Percentiles rank a stretch among this genome's conserved stretches.
phyloP scores from a whole-genome alignment of 2,329 filamentous ascomycete species.

The Mollisia scopiformis region DNA sequence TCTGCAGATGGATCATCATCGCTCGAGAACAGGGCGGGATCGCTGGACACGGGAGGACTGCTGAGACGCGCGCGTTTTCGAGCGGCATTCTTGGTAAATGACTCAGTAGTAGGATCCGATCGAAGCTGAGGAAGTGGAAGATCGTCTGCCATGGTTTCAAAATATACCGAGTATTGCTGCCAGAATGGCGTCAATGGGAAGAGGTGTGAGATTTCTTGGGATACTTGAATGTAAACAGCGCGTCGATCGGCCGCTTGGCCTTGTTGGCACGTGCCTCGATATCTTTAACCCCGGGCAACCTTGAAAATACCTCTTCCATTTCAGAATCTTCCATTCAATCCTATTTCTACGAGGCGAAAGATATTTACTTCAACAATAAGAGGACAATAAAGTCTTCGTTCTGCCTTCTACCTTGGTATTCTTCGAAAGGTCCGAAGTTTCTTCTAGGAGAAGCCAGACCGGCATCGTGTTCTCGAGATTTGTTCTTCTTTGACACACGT shows the following conservation, averaged over 20 bases:
- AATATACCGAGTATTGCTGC: neutral
- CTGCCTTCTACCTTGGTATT: too few relatives aligned
- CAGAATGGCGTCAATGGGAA: neutral
- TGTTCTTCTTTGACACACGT: too few relatives aligned
- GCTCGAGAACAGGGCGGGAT: slow-evolving; percentile 72
- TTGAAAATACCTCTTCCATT: too few relatives aligned
- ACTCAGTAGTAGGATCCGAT: slow-evolving; percentile 22
- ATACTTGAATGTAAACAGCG: neutral
- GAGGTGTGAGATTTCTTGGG: neutral
- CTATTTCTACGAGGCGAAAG: neutral
- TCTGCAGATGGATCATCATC: slow-evolving; percentile 71
- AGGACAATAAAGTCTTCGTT: too few relatives aligned
- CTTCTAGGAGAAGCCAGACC: too few relatives aligned
- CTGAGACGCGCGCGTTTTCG: slow-evolving; percentile 44
- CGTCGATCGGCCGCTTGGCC: neutral
- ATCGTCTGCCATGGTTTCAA: slow-evolving; percentile 24
- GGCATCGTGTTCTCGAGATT: too few relatives aligned
- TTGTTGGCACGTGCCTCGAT: neutral
- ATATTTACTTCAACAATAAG: too few relatives aligned
- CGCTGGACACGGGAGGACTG: slow-evolving; percentile 58
- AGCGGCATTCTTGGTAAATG: slow-evolving; percentile 24
- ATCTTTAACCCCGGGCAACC: neutral
- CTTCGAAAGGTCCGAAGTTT: too few relatives aligned
- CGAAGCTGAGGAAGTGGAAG: slow-evolving; percentile 22
- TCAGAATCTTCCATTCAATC: neutral